Conservation (phyloP, 768 basidiomycete genomes). For the Coprinopsis cinerea region DNA sequence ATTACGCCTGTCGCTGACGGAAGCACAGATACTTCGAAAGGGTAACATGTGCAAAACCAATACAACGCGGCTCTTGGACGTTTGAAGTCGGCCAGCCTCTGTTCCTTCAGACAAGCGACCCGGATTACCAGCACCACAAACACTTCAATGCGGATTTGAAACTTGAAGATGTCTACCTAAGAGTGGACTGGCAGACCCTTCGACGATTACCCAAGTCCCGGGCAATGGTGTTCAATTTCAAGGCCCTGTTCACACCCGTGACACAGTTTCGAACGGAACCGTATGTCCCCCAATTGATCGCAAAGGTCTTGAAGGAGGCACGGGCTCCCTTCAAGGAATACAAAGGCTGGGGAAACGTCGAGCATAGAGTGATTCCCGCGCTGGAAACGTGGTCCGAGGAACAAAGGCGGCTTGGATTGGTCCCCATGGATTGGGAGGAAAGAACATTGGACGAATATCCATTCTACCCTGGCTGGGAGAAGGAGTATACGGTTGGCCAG, state of each 20-base stretch:
- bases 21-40: constrained; percentile 39
- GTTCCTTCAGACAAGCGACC: constrained; percentile 35
- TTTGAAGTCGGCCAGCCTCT: constrained; percentile 46
- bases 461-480: constrained; percentile 44
- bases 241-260: constrained; percentile 46
- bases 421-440: constrained; percentile 42
- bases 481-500: not conserved
- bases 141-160: constrained; percentile 29
- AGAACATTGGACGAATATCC: constrained; percentile 46
- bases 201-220: constrained; percentile 41
- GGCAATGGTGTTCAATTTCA: constrained; percentile 50
- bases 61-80: constrained; percentile 48
- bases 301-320: constrained; percentile 37
- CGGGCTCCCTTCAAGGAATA: constrained; percentile 36
- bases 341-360: constrained; percentile 35
- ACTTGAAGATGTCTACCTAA: constrained; percentile 36
- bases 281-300: constrained; percentile 41
- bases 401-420: constrained; percentile 40
- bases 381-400: constrained; percentile 41
- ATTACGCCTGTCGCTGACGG: not conserved
- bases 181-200: constrained; percentile 53
- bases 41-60: constrained; percentile 40
- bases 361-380: constrained; percentile 40
- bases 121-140: constrained; percentile 28
- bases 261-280: constrained; percentile 38